Conservation (phyloP, 441 rosid genomes). For the Brassica hybrid region DNA sequence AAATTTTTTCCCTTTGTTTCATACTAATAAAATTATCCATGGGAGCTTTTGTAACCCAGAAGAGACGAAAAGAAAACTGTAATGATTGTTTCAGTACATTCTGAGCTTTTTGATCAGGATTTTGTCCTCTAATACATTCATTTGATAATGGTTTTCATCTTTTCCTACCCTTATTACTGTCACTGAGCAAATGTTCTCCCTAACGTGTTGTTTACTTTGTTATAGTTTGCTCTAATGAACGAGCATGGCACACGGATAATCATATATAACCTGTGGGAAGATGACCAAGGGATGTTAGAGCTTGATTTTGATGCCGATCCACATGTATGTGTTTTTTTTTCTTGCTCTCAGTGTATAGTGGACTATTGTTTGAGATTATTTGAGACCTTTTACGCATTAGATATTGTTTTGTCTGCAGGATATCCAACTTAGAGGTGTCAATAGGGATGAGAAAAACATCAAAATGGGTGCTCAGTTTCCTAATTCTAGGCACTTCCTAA, state of each 20-base stretch:
- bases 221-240: constrained; percentile 57
- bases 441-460: constrained; percentile 67
- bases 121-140: background rate
- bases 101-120: too few species aligned
- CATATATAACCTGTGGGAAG: constrained; percentile 91
- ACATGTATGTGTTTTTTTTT: constrained; percentile 47
- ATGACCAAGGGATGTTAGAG: constrained; percentile 75
- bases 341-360: background rate
- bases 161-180: background rate
- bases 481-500: constrained; percentile 59
- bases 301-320: constrained; percentile 76
- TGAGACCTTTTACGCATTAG: background rate
- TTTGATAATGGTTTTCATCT: background rate
- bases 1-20: background rate
- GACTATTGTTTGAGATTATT: background rate
- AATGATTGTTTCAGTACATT: too few species aligned
- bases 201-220: constrained; percentile 12
- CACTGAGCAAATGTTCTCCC: constrained; percentile 24
- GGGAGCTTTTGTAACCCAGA: too few species aligned
- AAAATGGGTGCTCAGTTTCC: constrained; percentile 61
- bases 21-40: too few species aligned
- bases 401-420: constrained; percentile 49
- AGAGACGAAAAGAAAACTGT: too few species aligned
- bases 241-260: constrained; percentile 78
- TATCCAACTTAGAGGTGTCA: constrained; percentile 75